A percentile compares a stretch with the other conserved stretches of the same genome.
phyloP scores from a whole-genome alignment of 352 stramenopile genomes.

The Phytophthora vignae region DNA sequence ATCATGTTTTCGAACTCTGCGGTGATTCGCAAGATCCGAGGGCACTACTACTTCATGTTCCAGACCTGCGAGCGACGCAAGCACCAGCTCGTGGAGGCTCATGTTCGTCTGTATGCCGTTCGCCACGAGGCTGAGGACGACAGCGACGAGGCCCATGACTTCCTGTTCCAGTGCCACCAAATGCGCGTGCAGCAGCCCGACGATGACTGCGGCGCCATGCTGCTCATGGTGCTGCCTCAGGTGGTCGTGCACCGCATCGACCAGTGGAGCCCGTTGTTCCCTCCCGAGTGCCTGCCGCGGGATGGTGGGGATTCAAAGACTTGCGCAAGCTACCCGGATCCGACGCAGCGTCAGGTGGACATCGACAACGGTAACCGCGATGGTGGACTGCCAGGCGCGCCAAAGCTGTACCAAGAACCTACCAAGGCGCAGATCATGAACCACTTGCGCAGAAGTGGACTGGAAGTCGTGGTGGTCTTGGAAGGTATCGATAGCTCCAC shows the following conservation, averaged over 20 bases:
- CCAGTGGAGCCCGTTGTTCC: constrained; percentile 85
- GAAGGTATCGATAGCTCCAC: constrained; percentile 88
- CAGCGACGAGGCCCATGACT: constrained; percentile 46
- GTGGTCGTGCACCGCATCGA: constrained; percentile 88
- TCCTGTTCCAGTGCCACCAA: constrained; percentile 81
- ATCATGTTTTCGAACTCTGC: constrained; percentile 89
- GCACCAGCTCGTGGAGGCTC: constrained; percentile 88
- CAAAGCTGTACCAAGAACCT: constrained; percentile 60
- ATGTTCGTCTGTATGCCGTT: constrained; percentile 87
- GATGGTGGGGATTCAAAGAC: constrained; percentile 60
- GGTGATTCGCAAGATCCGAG: constrained; percentile 91
- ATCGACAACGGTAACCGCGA: constrained; percentile 90
- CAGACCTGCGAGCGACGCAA: constrained; percentile 91
- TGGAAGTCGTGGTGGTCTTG: constrained; percentile 85
- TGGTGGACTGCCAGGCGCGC: constrained; percentile 35
- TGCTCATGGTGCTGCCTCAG: constrained; percentile 86
- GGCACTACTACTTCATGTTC: constrained; percentile 93
- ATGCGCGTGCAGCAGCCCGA: constrained; percentile 92
- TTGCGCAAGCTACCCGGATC: constrained; percentile 72
- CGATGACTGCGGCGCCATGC: constrained; percentile 80
- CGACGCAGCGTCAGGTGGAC: constrained; percentile 74
- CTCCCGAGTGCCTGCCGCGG: constrained; percentile 71
- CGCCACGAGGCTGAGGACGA: constrained; percentile 69
- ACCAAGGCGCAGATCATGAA: constrained; percentile 78
- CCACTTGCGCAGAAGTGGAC: constrained; percentile 69